Conservation (phyloP, 2,329 filamentous ascomycete species). For the Stromatinia cepivora region DNA sequence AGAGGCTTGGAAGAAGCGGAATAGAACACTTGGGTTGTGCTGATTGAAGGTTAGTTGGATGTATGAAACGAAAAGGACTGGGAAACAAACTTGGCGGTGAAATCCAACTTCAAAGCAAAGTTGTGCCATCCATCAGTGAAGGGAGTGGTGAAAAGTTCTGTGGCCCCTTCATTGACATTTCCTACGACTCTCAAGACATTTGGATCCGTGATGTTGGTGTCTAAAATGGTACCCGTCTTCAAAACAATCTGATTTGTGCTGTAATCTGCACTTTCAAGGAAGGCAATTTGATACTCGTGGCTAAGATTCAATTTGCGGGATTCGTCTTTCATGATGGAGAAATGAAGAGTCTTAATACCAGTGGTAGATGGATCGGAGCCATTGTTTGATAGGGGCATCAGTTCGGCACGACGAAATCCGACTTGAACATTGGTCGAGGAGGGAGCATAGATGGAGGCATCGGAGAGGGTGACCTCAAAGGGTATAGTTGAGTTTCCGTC, state of each 20-base stretch:
- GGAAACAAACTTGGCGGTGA: conserved; percentile 51
- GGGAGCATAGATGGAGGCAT: conserved; percentile 60
- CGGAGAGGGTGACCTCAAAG: conserved; percentile 39
- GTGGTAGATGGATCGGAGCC: conserved; percentile 53
- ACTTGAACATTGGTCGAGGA: conserved; percentile 51
- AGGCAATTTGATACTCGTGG: conserved; percentile 43
- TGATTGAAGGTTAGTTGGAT: conserved; percentile 35
- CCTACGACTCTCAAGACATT: conserved; percentile 13
- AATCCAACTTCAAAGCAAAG: conserved; percentile 60
- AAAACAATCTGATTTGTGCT: conserved; percentile 55
- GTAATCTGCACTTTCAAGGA: conserved; percentile 49
- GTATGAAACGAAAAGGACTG: too few relatives aligned
- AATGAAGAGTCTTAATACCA: conserved; percentile 63
- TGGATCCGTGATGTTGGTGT: conserved; percentile 24
- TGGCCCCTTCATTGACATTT: conserved; percentile 49
- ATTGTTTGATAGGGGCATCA: conserved; percentile 49
- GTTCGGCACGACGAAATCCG: conserved; percentile 61
- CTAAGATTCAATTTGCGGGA: conserved; percentile 54
- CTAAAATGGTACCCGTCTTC: conserved; percentile 56
- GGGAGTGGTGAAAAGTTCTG: conserved; percentile 53
- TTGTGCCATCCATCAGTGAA: conserved; percentile 60
- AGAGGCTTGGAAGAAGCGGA: conserved; percentile 51
- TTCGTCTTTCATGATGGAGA: conserved; percentile 55
- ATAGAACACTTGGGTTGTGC: conserved; percentile 58
- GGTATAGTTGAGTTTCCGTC: conserved; percentile 24